These are phyloP conservation scores for Boletellus sp. DNA, from an alignment of 1,284 basidiomycete species.

Conservation along the genomic window DNA sequence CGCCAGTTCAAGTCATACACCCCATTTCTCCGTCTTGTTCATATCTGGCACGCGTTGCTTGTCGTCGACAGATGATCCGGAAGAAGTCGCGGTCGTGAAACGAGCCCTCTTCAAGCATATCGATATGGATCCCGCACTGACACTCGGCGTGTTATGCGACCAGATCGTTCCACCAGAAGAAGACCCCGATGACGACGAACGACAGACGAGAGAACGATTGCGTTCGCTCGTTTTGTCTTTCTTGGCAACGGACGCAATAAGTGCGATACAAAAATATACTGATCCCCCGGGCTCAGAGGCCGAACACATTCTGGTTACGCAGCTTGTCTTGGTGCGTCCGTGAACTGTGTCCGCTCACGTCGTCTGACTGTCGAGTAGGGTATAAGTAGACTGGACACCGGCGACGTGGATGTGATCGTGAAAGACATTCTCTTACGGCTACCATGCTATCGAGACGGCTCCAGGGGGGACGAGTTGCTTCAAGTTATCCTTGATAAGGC, in stretches of 20 bases:
- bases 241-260: constrained; percentile 50
- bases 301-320: constrained; percentile 47
- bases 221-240: constrained; percentile 59
- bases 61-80: constrained; percentile 51
- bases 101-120: constrained; percentile 58
- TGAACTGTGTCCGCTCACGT: constrained; percentile 10
- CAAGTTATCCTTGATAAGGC: constrained; percentile 43
- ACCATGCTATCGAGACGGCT: constrained; percentile 39
- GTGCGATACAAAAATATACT: constrained; percentile 45
- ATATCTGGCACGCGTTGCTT: constrained; percentile 9
- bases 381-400: constrained; percentile 41
- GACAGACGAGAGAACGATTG: constrained; percentile 52
- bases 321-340: constrained; percentile 45
- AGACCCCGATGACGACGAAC: constrained; percentile 54
- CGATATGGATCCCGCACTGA: constrained; percentile 56
- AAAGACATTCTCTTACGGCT: constrained; percentile 52
- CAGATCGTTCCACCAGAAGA: constrained; percentile 55
- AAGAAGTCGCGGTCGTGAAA: constrained; percentile 61
- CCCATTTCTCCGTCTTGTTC: constrained; percentile 23
- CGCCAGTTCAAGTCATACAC: background rate
- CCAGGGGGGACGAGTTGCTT: constrained; percentile 44
- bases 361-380: constrained; percentile 38
- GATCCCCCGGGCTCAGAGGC: constrained; percentile 41
- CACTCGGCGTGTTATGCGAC: constrained; percentile 65
- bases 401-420: constrained; percentile 47